These are phyloP conservation scores for Exophiala dermatitidis DNA, from an alignment of 2,329 filamentous ascomycete species.

Conservation along the genomic window DNA sequence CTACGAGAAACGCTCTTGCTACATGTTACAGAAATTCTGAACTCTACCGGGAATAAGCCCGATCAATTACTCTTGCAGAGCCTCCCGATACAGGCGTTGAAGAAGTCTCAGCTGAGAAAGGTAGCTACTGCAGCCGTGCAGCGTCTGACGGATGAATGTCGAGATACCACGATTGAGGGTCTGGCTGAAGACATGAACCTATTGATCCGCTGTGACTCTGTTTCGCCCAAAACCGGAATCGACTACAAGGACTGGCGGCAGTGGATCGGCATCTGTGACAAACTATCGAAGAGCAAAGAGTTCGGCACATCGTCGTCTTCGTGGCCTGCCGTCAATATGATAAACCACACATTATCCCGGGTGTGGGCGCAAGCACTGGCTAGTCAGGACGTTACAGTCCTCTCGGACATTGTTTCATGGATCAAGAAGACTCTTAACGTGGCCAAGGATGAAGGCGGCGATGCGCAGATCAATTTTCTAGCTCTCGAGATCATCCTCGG, in stretches of 20 bases:
- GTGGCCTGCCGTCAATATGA: conserved; percentile 3
- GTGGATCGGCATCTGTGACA: conserved; percentile 9
- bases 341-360: conserved; percentile 4
- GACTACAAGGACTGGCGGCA: conserved; percentile 10
- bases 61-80: conserved; percentile 2
- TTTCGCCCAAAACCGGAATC: conserved; percentile 1
- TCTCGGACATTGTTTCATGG: conserved; percentile 1
- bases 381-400: background rate
- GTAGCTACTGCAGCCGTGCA: conserved; percentile 4
- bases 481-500: conserved; percentile 2
- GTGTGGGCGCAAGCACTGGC: conserved; percentile 2
- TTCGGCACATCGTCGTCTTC: background rate
- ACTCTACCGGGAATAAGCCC: background rate
- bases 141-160: background rate
- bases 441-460: background rate
- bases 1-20: conserved; percentile 9
- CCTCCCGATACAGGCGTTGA: conserved; percentile 3
- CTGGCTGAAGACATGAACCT: conserved; percentile 7
- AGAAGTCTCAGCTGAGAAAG: conserved; percentile 8
- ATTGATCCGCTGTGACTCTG: conserved; percentile 9
- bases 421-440: background rate
- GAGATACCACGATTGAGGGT: background rate
- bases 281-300: background rate
- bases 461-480: background rate
- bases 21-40: background rate